Evolutionary conservation across 2,329 filamentous ascomycete genomes (phyloP), one percentile per base, ranked within the genome.

Genomic region (Fusarium sulawesiense): DNA sequence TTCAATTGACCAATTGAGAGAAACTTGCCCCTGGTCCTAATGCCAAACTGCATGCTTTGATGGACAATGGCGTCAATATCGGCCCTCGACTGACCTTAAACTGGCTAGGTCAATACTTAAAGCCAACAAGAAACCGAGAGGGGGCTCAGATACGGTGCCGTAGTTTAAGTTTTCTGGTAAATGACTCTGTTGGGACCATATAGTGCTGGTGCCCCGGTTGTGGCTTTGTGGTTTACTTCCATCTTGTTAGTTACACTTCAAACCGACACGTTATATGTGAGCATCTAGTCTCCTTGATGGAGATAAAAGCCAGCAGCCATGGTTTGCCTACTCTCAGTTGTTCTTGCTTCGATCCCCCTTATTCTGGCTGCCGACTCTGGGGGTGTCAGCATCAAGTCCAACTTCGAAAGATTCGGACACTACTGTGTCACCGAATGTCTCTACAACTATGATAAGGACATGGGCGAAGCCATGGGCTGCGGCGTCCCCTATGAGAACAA

Each of bases 401-500:
- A 55, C 16, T 47, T 74, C 8, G 50, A n/a, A n/a, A n/a, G n/a
- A n/a, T n/a, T n/a, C n/a, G n/a, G n/a, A n/a, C n/a, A n/a, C n/a
- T n/a, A n/a, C n/a, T n/a, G n/a, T n/a, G n/a, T n/a, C n/a, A n/a
- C n/a, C n/a, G n/a, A n/a, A n/a, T n/a, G n/a, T n/a, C n/a, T n/a
- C n/a, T n/a, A n/a, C n/a, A n/a, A n/a, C n/a, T n/a, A n/a, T n/a
- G n/a, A n/a, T n/a, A n/a, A n/a, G n/a, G n/a, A 76, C 41, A 53
- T 76, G 45, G 74, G 70, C 8, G 20, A 16, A 3, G 75, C 63
- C 23, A 66, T 76, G 60, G 69, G 69, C 21, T 76, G 75, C 42
- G 75, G 42, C 21, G 10, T 41, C 3, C 75, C 75, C 1, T 76
- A 73, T 41, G 69, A 76, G 3, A 76, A 76, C 32, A 64, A 68